Conservation (phyloP, 768 basidiomycete species). For the Megacollybia marginata region DNA sequence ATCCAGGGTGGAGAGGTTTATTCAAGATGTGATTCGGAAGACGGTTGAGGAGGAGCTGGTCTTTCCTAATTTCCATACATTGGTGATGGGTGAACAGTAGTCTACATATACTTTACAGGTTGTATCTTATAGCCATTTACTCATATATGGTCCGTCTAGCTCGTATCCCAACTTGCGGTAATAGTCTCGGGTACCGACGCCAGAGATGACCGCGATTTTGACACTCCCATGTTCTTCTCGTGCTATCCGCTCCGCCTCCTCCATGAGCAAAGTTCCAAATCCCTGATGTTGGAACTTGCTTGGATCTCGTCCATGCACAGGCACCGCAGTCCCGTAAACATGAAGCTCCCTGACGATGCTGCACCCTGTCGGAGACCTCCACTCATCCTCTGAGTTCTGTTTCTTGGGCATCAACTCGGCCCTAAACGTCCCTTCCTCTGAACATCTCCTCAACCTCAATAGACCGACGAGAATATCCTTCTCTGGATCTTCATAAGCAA, state of each 20-base stretch:
- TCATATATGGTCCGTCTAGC: conserved; percentile 97
- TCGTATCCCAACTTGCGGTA: conserved; percentile 92
- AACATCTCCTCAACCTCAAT: conserved; percentile 88
- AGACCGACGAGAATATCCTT: conserved; percentile 93
- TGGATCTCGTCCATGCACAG: conserved; percentile 94
- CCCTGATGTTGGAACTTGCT: conserved; percentile 99
- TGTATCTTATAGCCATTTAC: conserved; percentile 42
- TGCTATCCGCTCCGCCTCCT: conserved; percentile 97
- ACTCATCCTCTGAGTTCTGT: conserved; percentile 48
- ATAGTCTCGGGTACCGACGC: conserved; percentile 95
- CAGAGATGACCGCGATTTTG: conserved; percentile 96
- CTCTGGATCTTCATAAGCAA: conserved; percentile 98
- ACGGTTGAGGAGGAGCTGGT: conserved; percentile 94
- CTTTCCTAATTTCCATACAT: conserved; percentile 92
- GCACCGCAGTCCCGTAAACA: conserved; percentile 97
- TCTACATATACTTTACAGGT: background rate
- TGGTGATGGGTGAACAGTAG: conserved; percentile 40
- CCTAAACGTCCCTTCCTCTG: conserved; percentile 94
- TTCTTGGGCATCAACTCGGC: conserved; percentile 76
- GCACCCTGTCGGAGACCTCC: conserved; percentile 44
- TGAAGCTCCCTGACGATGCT: conserved; percentile 95
- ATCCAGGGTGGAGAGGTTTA: conserved; percentile 89
- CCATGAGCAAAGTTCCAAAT: conserved; percentile 96
- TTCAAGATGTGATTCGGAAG: conserved; percentile 91
- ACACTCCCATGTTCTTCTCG: conserved; percentile 93